These are phyloP conservation scores for Iris pallida DNA, from an alignment of 116 monocot species.

Conservation along the genomic window DNA sequence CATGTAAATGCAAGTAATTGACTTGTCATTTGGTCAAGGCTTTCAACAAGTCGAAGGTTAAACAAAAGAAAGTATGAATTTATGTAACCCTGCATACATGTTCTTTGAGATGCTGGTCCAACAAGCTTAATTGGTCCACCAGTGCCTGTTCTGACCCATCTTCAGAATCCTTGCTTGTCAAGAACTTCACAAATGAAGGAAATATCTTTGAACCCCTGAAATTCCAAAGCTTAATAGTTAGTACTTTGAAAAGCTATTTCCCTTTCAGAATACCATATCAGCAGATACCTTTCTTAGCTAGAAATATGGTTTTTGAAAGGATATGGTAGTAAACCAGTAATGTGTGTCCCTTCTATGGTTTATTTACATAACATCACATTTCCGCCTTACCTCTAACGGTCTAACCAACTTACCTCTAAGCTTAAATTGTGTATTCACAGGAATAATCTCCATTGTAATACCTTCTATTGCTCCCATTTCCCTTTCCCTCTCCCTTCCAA, in stretches of 20 bases:
- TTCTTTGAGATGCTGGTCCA: conserved; percentile 39
- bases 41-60: too few relatives aligned
- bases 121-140: conserved; percentile 25
- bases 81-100: conserved; percentile 16
- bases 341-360: too few relatives aligned
- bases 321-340: not conserved
- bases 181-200: conserved; percentile 32
- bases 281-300: not conserved
- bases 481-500: too few relatives aligned
- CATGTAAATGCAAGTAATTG: too few relatives aligned
- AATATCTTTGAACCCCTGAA: conserved; percentile 53
- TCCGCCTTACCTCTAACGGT: too few relatives aligned
- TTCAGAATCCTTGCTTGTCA: conserved; percentile 44
- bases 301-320: not conserved
- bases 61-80: not conserved
- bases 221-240: not conserved
- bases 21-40: too few relatives aligned
- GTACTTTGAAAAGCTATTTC: not conserved
- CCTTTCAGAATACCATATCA: conserved; percentile 4
- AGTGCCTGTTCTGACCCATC: conserved; percentile 46
- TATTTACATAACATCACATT: too few relatives aligned
- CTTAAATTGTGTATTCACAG: too few relatives aligned
- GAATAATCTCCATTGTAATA: too few relatives aligned
- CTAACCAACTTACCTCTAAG: too few relatives aligned
- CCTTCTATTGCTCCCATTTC: too few relatives aligned